Evolutionary conservation across 129 eudicot genomes (phyloP).

Genomic region (Arctium minus): DNA sequence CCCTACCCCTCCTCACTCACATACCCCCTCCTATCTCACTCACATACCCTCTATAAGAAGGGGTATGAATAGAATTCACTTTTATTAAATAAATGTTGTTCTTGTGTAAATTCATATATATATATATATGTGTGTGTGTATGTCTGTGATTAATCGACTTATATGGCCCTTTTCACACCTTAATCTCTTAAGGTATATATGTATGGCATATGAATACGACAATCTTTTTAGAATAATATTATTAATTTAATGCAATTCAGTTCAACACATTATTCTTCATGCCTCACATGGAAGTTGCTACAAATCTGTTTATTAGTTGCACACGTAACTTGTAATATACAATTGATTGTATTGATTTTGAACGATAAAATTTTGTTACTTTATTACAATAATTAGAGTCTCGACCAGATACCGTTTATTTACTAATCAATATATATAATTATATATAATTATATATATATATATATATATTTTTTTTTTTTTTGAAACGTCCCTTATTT

Average conservation of each 20-base stretch:
- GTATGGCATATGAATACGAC: neutral
- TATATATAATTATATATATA: too few species aligned
- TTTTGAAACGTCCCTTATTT: neutral
- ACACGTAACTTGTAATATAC: neutral
- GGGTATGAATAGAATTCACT: too few species aligned
- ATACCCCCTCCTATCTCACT: too few species aligned
- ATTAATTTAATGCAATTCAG: neutral
- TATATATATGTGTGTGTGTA: too few species aligned
- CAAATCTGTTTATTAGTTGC: neutral
- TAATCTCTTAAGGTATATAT: neutral
- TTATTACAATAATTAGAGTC: neutral
- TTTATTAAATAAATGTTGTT: too few species aligned
- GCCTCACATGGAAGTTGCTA: neutral
- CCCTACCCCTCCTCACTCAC: too few species aligned
- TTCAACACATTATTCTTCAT: neutral
- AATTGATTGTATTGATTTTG: neutral
- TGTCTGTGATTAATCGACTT: neutral
- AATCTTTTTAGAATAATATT: neutral
- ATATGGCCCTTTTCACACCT: neutral
- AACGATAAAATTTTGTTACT: too few species aligned
- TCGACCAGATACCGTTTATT: neutral
- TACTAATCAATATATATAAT: neutral
- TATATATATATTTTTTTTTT: too few species aligned
- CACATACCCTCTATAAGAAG: too few species aligned
- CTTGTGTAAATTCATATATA: too few species aligned